phyloP scores from a whole-genome alignment of 2,329 filamentous ascomycete genomes.

The Talaromyces sp. region DNA sequence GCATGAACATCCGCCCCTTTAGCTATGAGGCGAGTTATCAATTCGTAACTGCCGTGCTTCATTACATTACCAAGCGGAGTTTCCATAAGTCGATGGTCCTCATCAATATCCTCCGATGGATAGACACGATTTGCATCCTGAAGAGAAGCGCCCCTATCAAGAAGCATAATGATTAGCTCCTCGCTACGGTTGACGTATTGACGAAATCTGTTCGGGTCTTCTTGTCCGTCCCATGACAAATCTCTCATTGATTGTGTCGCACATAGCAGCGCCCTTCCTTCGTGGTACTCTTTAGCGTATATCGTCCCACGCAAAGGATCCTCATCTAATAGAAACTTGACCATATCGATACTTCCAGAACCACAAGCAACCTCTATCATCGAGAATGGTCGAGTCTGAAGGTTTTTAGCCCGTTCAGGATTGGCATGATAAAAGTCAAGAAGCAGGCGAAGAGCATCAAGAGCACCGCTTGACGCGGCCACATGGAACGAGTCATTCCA shows the following conservation, averaged over 20 bases:
- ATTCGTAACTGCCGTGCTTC: neutral
- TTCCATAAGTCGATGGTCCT: neutral
- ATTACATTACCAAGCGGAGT: neutral
- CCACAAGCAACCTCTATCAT: conserved; percentile 20
- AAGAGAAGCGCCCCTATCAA: neutral
- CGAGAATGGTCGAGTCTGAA: conserved; percentile 14
- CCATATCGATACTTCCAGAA: conserved; percentile 17
- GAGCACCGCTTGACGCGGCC: conserved; percentile 20
- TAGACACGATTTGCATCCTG: neutral
- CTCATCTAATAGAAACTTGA: conserved; percentile 20
- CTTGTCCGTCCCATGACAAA: neutral
- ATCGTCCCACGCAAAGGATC: conserved; percentile 19
- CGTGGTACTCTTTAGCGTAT: neutral
- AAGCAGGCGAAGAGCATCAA: conserved; percentile 20
- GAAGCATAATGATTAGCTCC: neutral
- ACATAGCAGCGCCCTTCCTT: neutral
- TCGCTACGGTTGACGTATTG: neutral
- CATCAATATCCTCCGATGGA: neutral
- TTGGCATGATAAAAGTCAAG: conserved; percentile 20
- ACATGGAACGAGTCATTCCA: conserved; percentile 8
- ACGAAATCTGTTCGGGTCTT: neutral
- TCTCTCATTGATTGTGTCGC: neutral
- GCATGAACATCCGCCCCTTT: neutral
- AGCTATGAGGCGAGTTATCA: neutral
- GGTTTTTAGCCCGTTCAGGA: neutral